These are phyloP conservation scores for Synchytrium microbalum DNA, from an alignment of 371 early-diverging fungal genomes.

Conservation along the genomic window DNA sequence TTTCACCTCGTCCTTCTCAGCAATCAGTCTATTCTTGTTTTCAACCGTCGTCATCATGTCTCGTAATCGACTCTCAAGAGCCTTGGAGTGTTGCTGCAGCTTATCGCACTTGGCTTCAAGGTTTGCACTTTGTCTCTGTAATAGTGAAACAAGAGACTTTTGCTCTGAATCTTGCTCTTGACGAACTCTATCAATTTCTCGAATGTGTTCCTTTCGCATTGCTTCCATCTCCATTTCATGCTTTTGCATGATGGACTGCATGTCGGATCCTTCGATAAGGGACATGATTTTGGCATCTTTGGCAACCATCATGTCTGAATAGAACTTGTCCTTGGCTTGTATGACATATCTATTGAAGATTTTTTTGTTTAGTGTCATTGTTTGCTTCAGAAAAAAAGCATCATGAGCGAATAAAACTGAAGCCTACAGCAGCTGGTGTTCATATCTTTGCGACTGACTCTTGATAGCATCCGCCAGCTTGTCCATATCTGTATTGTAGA, in stretches of 20 bases:
- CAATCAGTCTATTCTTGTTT: slow-evolving; percentile 35
- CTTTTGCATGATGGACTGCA: slow-evolving; percentile 47
- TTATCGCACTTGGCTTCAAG: slow-evolving; percentile 50
- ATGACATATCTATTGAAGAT: no score
- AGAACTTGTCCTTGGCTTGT: slow-evolving; percentile 53
- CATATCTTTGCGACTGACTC: slow-evolving; percentile 36
- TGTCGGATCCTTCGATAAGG: slow-evolving; percentile 45
- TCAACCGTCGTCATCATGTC: slow-evolving; percentile 41
- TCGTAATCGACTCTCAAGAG: slow-evolving; percentile 36
- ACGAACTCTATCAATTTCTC: slow-evolving; percentile 47
- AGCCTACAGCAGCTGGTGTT: slow-evolving; percentile 51
- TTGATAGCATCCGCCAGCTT: slow-evolving; percentile 48
- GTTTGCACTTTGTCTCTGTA: slow-evolving; percentile 43
- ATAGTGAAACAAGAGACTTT: slow-evolving; percentile 38
- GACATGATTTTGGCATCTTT: slow-evolving; percentile 55
- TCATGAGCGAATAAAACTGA: no score
- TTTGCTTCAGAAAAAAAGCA: no score
- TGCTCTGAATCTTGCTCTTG: slow-evolving; percentile 48
- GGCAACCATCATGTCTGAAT: slow-evolving; percentile 51
- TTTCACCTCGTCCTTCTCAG: slow-evolving; percentile 37
- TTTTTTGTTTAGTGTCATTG: no score
- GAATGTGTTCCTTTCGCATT: slow-evolving; percentile 43
- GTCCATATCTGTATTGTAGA: slow-evolving; percentile 41
- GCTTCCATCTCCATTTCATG: slow-evolving; percentile 50
- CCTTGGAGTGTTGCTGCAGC: slow-evolving; percentile 43